Evolutionary conservation across 345 rosid species (phyloP).

Genomic region (Linum lewisii): DNA sequence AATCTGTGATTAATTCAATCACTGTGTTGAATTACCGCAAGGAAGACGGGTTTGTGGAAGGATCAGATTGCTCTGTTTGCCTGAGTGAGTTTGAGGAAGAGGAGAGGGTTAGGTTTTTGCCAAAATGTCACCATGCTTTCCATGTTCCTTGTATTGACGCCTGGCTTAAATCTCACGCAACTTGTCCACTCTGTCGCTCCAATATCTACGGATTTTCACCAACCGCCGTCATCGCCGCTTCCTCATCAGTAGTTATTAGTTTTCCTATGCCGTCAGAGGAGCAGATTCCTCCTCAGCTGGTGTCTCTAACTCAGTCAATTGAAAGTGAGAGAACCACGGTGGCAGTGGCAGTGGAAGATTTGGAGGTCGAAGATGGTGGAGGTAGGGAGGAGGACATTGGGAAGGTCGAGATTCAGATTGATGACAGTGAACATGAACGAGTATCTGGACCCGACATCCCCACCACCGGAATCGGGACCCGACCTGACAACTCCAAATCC

Average conservation of each 20-base stretch:
- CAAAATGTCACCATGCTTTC: conserved; percentile 77
- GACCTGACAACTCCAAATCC: too few species aligned
- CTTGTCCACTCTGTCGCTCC: conserved; percentile 80
- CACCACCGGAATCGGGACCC: too few species aligned
- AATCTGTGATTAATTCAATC: conserved; percentile 44
- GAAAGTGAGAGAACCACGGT: too few species aligned
- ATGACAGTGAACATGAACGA: conserved; percentile 5
- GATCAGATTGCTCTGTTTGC: conserved; percentile 65
- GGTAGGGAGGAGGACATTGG: too few species aligned
- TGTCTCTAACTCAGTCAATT: neutral
- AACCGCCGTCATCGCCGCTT: conserved; percentile 12
- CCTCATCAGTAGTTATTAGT: too few species aligned
- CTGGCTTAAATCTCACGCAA: conserved; percentile 76
- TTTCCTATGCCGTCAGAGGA: neutral
- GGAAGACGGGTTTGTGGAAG: conserved; percentile 48
- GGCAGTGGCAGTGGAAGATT: too few species aligned
- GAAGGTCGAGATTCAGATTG: too few species aligned
- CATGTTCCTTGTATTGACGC: conserved; percentile 80
- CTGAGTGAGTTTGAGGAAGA: conserved; percentile 61
- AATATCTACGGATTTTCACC: conserved; percentile 22
- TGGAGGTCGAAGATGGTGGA: too few species aligned
- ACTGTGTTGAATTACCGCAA: conserved; percentile 41
- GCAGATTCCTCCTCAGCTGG: too few species aligned
- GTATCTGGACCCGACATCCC: too few species aligned
- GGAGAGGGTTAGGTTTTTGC: conserved; percentile 57